Evolutionary conservation across 2,329 filamentous ascomycete species (phyloP).

Genomic region (Pseudogymnoascus sp.): DNA sequence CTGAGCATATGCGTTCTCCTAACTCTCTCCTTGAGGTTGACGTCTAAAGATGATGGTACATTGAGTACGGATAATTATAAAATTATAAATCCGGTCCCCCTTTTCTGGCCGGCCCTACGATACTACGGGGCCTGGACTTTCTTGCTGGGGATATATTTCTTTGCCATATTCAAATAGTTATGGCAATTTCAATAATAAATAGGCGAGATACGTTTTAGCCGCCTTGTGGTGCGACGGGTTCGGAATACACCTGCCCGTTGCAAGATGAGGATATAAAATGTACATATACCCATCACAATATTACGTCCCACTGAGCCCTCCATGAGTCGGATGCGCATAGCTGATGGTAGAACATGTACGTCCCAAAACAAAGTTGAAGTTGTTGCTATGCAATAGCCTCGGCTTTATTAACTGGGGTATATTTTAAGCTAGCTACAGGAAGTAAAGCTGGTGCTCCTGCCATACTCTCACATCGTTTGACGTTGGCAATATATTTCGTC

Average conservation of each 20-base stretch:
- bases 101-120: slow-evolving; percentile 5
- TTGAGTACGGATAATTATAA: slow-evolving; percentile 4
- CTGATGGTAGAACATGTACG: not conserved
- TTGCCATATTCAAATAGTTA: not conserved
- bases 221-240: not conserved
- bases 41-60: slow-evolving; percentile 10
- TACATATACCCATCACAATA: not conserved
- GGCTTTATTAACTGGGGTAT: slow-evolving; percentile 5
- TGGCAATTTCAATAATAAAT: not conserved
- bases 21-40: slow-evolving; percentile 9
- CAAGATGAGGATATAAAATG: not conserved
- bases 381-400: not conserved
- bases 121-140: slow-evolving; percentile 8
- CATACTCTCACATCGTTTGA: not conserved
- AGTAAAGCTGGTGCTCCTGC: not conserved
- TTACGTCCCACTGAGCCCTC: not conserved
- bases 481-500: not conserved
- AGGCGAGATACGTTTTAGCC: not conserved
- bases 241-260: not conserved
- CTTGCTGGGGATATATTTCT: slow-evolving; percentile 1
- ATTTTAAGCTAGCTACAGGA: not conserved
- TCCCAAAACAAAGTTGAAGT: slow-evolving; percentile 2
- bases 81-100: not conserved
- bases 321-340: slow-evolving; percentile 5
- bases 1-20: slow-evolving; percentile 10